Conservation (phyloP, 352 stramenopile genomes). For the Phytophthora sojae region DNA sequence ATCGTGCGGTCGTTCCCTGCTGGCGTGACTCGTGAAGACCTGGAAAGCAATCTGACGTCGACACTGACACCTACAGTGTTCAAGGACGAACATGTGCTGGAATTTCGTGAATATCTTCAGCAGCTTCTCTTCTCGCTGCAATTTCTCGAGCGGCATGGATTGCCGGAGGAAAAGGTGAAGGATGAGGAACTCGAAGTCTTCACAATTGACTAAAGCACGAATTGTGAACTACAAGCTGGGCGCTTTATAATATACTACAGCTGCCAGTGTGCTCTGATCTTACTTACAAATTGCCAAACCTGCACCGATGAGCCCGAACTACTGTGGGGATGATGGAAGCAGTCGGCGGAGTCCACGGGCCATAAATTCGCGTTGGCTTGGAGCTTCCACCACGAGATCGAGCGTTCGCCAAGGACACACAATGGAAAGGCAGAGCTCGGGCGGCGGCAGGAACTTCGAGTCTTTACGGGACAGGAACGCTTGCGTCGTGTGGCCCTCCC, state of each 20-base stretch:
- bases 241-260: slow-evolving; percentile 37
- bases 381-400: slow-evolving; percentile 59
- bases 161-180: slow-evolving; percentile 53
- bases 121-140: slow-evolving; percentile 79
- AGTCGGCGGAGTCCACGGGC: slow-evolving; percentile 53
- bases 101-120: slow-evolving; percentile 84
- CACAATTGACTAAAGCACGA: slow-evolving; percentile 47
- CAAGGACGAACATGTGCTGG: slow-evolving; percentile 62
- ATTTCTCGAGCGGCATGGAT: slow-evolving; percentile 58
- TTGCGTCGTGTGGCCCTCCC: slow-evolving; percentile 56
- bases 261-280: slow-evolving; percentile 9
- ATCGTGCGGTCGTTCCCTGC: slow-evolving; percentile 69
- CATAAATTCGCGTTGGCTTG: slow-evolving; percentile 66
- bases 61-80: slow-evolving; percentile 74
- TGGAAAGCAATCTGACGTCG: slow-evolving; percentile 52
- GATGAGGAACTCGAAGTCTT: slow-evolving; percentile 70
- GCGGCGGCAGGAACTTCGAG: slow-evolving; percentile 26
- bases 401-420: slow-evolving; percentile 70
- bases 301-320: slow-evolving; percentile 2
- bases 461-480: slow-evolving; percentile 53
- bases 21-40: slow-evolving; percentile 61
- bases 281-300: slow-evolving; percentile 7
- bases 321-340: slow-evolving; percentile 21
- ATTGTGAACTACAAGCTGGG: slow-evolving; percentile 1
- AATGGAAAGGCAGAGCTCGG: slow-evolving; percentile 66